Base-by-base conservation (phyloP, 78 protist genomes). In the Bodo saltans region DNA sequence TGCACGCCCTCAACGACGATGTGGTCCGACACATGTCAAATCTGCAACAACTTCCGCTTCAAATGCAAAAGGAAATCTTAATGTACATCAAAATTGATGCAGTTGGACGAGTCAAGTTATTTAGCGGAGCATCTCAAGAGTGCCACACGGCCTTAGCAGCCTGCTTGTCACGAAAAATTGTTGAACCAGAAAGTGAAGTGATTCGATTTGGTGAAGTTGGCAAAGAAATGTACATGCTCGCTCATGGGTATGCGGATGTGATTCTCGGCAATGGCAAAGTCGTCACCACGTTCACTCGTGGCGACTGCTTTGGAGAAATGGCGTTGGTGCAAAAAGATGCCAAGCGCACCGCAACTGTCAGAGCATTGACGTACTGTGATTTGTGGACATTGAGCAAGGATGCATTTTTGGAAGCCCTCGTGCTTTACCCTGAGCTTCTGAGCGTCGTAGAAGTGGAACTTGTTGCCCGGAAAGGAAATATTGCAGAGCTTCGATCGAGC, bases 171-270 rank as follows among this genome's bases (percentile, higher is more conserved):
- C 12, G 34, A 28, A 28, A 2, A 38, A 28, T 37, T 3, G 70
- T 37, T 29, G 73, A 8, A 1, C 85, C 85, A 21, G 53, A 81
- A 30, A 34, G 4, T 1, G 68, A 81, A 23, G 68, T 81, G 47
- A 68, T 81, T 1, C 32, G 25, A 28, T 17, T 8, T 8, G 85
- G 85, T 29, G 85, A 81, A 28, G 73, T 42, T 1, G 85, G 85
- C 29, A 8, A 1, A n/a, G 73, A 60, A n/a, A 81, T 81, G 85
- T 81, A 33, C 74, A 41, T 81, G 17, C 40, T 81, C 39, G 12
- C 85, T n/a, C 85, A 39, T 4, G 85, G 85, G 32, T 33, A n/a
- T 12, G 68, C 41, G 30, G 74, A 60, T 67, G 74, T 81, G 8
- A 32, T 79, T 17, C 0, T 3, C 40, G 1, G 3, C 39, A 17